Conservation (phyloP, 306 rosid genomes). For the Prunus mira region DNA sequence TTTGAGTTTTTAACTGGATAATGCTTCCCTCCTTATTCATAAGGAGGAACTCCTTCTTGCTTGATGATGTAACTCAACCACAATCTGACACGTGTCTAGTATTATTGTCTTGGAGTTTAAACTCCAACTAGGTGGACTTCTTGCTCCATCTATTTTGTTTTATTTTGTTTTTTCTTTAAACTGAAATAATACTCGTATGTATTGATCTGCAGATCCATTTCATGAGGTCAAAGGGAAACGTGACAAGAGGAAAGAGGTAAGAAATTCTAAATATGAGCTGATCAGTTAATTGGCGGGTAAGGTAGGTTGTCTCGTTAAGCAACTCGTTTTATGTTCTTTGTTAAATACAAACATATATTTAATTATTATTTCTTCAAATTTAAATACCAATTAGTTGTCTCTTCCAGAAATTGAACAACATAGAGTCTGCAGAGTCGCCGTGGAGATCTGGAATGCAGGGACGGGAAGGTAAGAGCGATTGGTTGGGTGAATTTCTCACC, state of each 20-base stretch:
- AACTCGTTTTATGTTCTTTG: neutral
- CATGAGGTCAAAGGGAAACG: constrained; percentile 89
- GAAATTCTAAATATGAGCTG: constrained; percentile 19
- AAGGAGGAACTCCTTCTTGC: too few species aligned
- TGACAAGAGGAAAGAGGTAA: constrained; percentile 84
- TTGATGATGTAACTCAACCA: too few species aligned
- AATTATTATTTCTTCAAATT: neutral
- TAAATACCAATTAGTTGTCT: constrained; percentile 13
- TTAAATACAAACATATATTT: too few species aligned
- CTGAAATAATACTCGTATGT: neutral
- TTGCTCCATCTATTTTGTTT: neutral
- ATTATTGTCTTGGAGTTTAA: neutral
- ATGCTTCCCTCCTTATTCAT: too few species aligned
- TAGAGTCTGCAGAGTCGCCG: constrained; percentile 65
- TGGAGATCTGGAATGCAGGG: constrained; percentile 79
- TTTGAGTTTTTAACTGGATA: neutral
- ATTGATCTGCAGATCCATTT: constrained; percentile 68
- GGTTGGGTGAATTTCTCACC: constrained; percentile 62
- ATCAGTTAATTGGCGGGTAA: neutral
- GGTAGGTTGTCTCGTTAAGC: neutral
- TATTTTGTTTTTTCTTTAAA: neutral
- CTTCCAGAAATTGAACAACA: constrained; percentile 69
- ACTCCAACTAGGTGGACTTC: neutral
- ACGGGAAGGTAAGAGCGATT: constrained; percentile 75
- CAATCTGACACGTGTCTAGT: neutral